These are phyloP conservation scores for Aaosphaeria pasadenensis DNA, from an alignment of 2,329 filamentous ascomycete species.

Conservation along the genomic window DNA sequence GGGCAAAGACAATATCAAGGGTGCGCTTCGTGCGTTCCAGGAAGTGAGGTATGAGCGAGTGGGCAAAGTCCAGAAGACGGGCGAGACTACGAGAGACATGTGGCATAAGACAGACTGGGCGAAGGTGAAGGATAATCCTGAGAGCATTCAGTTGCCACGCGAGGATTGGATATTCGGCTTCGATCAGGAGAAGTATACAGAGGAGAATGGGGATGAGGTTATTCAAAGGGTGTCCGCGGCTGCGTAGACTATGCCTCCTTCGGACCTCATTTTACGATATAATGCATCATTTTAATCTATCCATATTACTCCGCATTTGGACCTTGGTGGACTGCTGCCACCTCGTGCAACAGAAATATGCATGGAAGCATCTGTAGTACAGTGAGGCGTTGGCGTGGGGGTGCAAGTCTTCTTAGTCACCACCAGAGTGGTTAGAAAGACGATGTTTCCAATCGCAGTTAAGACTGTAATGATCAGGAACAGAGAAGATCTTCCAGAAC, in stretches of 20 bases:
- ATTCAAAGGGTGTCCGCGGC: conserved; percentile 16
- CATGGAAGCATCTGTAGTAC: background rate
- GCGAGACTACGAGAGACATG: conserved; percentile 32
- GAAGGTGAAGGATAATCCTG: conserved; percentile 28
- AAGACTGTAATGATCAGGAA: too few relatives aligned
- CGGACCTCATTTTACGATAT: background rate
- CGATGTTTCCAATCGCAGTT: too few relatives aligned
- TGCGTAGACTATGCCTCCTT: background rate
- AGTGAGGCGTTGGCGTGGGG: conserved; percentile 4
- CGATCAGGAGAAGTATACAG: conserved; percentile 28
- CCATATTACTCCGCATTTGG: too few relatives aligned
- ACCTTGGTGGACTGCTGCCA: too few relatives aligned
- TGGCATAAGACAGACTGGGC: conserved; percentile 36
- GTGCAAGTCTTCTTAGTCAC: background rate
- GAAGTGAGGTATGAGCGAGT: conserved; percentile 32
- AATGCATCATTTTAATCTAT: too few relatives aligned
- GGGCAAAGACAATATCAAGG: conserved; percentile 26
- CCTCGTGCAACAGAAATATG: background rate
- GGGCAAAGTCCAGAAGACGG: conserved; percentile 32
- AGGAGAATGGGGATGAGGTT: conserved; percentile 25
- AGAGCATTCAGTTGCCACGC: conserved; percentile 25
- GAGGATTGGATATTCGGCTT: conserved; percentile 33
- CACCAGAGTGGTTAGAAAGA: too few relatives aligned
- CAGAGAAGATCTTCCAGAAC: too few relatives aligned
- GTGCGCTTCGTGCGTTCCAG: conserved; percentile 29